phyloP scores from a whole-genome alignment of 768 basidiomycete genomes.

The Xerocomellus chrysenteron region DNA sequence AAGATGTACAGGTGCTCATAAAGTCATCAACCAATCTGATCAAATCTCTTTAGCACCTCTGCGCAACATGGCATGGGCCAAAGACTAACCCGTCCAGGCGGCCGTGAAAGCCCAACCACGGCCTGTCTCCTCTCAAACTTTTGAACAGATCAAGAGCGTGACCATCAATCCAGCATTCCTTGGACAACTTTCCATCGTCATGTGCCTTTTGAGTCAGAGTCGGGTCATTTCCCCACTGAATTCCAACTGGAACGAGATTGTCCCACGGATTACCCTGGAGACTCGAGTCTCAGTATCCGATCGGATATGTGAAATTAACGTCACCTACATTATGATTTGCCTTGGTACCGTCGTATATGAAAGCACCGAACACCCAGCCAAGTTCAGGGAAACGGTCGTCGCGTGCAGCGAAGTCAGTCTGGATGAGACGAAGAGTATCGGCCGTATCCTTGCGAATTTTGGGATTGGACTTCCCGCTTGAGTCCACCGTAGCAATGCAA shows the following conservation, averaged over 20 bases:
- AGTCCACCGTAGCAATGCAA: background rate
- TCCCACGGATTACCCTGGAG: background rate
- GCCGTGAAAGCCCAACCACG: background rate
- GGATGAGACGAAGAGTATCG: background rate
- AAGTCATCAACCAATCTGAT: background rate
- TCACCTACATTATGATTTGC: background rate
- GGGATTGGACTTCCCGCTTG: background rate
- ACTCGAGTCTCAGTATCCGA: background rate
- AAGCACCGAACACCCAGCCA: constrained; percentile 2
- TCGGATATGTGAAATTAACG: background rate
- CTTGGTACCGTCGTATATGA: background rate
- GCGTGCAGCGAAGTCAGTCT: background rate
- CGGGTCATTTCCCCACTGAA: constrained; percentile 5
- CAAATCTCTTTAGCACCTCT: background rate
- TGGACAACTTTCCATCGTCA: background rate
- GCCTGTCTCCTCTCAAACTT: background rate
- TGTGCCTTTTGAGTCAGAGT: background rate
- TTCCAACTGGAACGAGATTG: background rate
- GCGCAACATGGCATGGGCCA: background rate
- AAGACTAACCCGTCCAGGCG: too few species aligned
- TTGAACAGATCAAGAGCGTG: background rate
- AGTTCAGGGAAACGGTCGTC: background rate
- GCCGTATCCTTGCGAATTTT: background rate
- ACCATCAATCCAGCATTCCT: background rate
- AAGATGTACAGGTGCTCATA: background rate